Evolutionary conservation across 495 filamentous ascomycete genomes (phyloP), one percentile per base, ranked within the genome.

Genomic region (Xylaria bambusicola): DNA sequence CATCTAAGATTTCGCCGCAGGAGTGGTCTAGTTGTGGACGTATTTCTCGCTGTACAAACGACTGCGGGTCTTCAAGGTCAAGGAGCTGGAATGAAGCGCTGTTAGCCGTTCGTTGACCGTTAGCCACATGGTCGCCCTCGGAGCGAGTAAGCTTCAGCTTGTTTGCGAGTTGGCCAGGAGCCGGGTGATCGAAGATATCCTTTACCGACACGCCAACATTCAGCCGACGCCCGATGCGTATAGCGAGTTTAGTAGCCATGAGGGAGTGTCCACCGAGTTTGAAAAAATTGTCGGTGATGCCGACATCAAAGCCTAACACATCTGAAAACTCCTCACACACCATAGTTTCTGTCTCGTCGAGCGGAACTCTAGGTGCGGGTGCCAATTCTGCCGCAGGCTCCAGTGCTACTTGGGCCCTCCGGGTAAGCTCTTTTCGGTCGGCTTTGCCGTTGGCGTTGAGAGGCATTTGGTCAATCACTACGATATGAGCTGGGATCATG

Each of bases 271-370:
- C 86, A 52, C 86, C 86, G 36, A 83, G 69, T 31, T 88, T 84
- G 52, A 87, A 86, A 78, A 88, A 89, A 3, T 71, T 74, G 47
- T 82, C 75, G n/a, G 85, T 74, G n/a, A 78, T 74, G 8, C 69
- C 72, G 47, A 86, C 72, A 66, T 45, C 21, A 15, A 56, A n/a
- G 17, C 52, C 52, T 6, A 56, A 31, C 17, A 56, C 23, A 15
- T 46, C 38, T 3, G 24, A 17, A 44, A 56, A 56, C 36, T 56
- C 52, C 18, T 56, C 38, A 31, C 52, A 57, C 12, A 57, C 12
- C 41, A 47, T 24, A 6, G 20, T 29, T 31, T 56, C 52, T 41
- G 46, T 24, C 15, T 56, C 38, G 38, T 56, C 27, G 18, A 23
- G 52, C 26, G 57, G 36, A 15, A 38, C 36, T 3, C 8, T 15